Percentiles rank a stretch among this genome's conserved stretches.
Conservation (phyloP, 2,329 filamentous ascomycete species). For the Penicillium sp. region DNA sequence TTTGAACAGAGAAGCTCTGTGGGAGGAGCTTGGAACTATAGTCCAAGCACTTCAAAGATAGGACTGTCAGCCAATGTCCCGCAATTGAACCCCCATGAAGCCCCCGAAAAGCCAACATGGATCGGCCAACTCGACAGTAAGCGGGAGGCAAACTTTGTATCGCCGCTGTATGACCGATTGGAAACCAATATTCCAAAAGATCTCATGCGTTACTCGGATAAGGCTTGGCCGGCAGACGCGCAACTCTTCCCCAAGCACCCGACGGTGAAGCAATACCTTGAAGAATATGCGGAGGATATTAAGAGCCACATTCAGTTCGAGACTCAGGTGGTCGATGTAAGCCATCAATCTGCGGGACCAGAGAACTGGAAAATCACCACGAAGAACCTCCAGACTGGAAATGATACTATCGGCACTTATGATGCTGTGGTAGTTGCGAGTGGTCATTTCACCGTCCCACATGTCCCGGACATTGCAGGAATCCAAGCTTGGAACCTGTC, state of each 20-base stretch:
- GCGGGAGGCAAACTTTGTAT: slow-evolving; percentile 66
- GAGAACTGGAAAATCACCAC: slow-evolving; percentile 64
- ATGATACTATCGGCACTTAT: slow-evolving; percentile 54
- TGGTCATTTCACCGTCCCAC: slow-evolving; percentile 72
- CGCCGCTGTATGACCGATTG: slow-evolving; percentile 77
- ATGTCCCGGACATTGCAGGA: slow-evolving; percentile 64
- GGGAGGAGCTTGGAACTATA: slow-evolving; percentile 88
- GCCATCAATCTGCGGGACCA: slow-evolving; percentile 36
- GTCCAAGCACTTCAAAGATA: slow-evolving; percentile 50
- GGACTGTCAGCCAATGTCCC: slow-evolving; percentile 57
- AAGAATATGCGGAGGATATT: slow-evolving; percentile 70
- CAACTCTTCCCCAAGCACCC: slow-evolving; percentile 75
- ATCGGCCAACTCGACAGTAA: slow-evolving; percentile 21
- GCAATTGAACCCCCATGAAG: slow-evolving; percentile 64
- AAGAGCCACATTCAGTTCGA: slow-evolving; percentile 68
- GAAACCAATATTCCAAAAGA: slow-evolving; percentile 84
- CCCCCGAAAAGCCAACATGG: slow-evolving; percentile 65
- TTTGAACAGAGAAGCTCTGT: slow-evolving; percentile 78
- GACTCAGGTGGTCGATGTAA: slow-evolving; percentile 67
- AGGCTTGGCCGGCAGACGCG: slow-evolving; percentile 62
- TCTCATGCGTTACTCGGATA: slow-evolving; percentile 79
- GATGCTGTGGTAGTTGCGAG: slow-evolving; percentile 76
- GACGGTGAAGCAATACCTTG: slow-evolving; percentile 72
- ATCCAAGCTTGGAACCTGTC: slow-evolving; percentile 61
- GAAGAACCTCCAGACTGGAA: slow-evolving; percentile 51